Evolutionary conservation across 805 yeast species (phyloP), one percentile per base, ranked within the genome.

Genomic region (Tanozyma kutaoensis): DNA sequence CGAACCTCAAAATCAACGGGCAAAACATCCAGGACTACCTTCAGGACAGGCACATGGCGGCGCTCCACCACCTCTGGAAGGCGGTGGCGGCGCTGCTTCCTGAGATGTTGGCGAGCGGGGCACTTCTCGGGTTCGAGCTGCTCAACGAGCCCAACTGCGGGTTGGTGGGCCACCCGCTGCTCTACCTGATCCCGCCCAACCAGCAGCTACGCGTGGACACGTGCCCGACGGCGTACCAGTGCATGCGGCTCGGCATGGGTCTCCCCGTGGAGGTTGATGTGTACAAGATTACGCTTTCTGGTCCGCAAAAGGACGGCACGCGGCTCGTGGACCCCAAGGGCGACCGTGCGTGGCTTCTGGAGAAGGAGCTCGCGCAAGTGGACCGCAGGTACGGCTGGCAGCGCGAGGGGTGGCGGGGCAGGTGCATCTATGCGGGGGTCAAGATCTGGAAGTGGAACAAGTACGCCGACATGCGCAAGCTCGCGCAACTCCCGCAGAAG

Each of bases 91-190:
- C 35, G n/a, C 24, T 26, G 14, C 31, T 55, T 13, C 55, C 57
- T 1, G 46, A 48, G 12, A 49, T 59, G 57, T 31, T 59, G 12
- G 38, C 39, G 18, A 42, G 50, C 26, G 73, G 66, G 18, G 62
- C 66, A n/a, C 49, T 81, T 2, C 35, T 79, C n/a, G 96, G 94
- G 3, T 59, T 81, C 30, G 96, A 86, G 51, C 65, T 79, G 26
- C 48, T 86, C 55, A 86, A 86, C 46, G 96, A 86, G 47, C 95
- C 95, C 5, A 77, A 71, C 39, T 46, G 59, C 27, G 96, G 96
- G 0, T 64, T 74, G 28, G 62, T 77, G 23, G 93, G 91, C 0
- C 62, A 64, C 26, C 51, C 53, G 3, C 63, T 80, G 43, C 49
- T 86, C 17, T 57, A 57, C 8, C 39, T 38, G 2, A 45, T 75